Evolutionary conservation across 2,329 filamentous ascomycete genomes (phyloP), one percentile per base, ranked within the genome.

Genomic region (Aspergillus hortae): DNA sequence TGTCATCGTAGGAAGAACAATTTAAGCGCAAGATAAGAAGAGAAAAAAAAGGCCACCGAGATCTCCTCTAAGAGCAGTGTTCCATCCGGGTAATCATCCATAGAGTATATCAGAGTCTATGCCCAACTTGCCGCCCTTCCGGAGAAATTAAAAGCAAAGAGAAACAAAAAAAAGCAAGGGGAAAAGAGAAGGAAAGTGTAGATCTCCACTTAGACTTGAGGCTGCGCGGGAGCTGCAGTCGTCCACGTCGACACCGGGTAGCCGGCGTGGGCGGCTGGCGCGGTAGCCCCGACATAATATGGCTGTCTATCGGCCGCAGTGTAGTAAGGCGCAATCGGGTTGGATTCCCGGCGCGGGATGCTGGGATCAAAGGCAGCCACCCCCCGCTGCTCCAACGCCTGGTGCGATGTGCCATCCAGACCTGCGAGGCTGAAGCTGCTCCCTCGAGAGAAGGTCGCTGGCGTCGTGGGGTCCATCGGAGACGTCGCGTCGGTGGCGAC

Each of bases 191-290:
- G 56, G 48, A 50, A 51, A 30, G 35, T 48, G 27, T 17, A 50
- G 27, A 25, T 48, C 19, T n/a, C 15, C 25, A 25, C 36, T 69
- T 62, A 72, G 32, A 72, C 71, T 56, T 70, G 68, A 25, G 69
- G 69, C 52, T 71, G 69, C 27, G 69, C 66, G 15, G 68, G 62
- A 36, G 70, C 66, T 11, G 69, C 63, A 10, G 70, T 69, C n/a
- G 68, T 68, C 70, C 70, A 72, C 12, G 68, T 59, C 12, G 69
- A 62, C 17, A 71, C 61, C 7, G 68, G 64, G 44, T 72, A 72
- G 47, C 60, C 65, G 4, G 67, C 52, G 49, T 71, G 68, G 17
- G 62, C 62, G 1, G 60, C 57, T 6, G 65, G 61, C 2, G 60
- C 49, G 3, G 61, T 56, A 9, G 62, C 59, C 17, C 61, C 60